A percentile compares a stretch with the other conserved stretches of the same genome.
Evolutionary conservation across 31 red algal genomes (phyloP).

Genomic region (Odonthalia washingtoniensis): DNA sequence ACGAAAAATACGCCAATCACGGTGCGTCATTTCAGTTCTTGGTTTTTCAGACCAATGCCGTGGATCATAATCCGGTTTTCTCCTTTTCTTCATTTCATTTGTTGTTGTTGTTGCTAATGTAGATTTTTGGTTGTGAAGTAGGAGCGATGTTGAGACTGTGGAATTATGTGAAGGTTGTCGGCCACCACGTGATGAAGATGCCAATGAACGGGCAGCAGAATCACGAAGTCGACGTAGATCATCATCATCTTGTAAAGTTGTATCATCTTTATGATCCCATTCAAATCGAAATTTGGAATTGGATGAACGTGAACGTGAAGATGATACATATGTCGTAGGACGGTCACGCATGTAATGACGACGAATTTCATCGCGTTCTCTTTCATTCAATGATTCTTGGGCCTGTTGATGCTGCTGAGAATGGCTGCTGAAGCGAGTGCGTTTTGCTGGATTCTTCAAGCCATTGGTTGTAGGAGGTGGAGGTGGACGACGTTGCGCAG

Average conservation of each 20-base stretch:
- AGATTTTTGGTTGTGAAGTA: too few species aligned
- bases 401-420: background rate
- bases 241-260: slow-evolving; percentile 53
- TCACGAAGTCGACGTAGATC: slow-evolving; percentile 28
- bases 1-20: slow-evolving; percentile 97
- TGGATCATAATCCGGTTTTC: slow-evolving; percentile 12
- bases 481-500: background rate
- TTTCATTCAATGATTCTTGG: background rate
- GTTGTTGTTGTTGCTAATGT: background rate
- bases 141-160: too few species aligned
- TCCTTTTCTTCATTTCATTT: background rate
- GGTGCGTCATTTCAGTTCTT: slow-evolving; percentile 78
- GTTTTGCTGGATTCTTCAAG: background rate
- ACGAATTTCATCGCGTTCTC: slow-evolving; percentile 3
- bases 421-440: background rate
- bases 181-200: background rate
- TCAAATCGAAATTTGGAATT: slow-evolving; percentile 70
- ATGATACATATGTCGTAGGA: slow-evolving; percentile 39
- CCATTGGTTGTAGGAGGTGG: background rate
- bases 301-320: slow-evolving; percentile 37
- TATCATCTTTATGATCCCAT: slow-evolving; percentile 89
- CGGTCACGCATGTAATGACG: slow-evolving; percentile 13
- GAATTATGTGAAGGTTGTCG: too few species aligned
- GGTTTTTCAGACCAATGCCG: slow-evolving; percentile 94
- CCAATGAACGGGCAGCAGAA: background rate